phyloP scores from a whole-genome alignment of 2,329 filamentous ascomycete genomes.

The Colletotrichum coccodes region DNA sequence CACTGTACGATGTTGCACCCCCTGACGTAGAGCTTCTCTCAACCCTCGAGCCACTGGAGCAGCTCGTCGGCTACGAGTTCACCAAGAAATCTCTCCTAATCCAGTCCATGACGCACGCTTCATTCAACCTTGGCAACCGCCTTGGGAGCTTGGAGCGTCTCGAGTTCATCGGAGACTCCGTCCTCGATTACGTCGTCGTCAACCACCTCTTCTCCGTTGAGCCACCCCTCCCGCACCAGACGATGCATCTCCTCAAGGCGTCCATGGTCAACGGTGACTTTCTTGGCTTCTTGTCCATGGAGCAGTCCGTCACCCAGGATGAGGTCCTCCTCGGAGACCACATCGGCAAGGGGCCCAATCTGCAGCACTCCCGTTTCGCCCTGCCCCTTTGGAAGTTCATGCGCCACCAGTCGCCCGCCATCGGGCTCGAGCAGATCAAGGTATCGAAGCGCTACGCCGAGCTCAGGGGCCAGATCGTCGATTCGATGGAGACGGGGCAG shows the following conservation, averaged over 20 bases:
- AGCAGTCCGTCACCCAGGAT: conserved; percentile 46
- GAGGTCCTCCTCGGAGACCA: conserved; percentile 35
- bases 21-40: conserved; percentile 47
- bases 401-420: conserved; percentile 62
- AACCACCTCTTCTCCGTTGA: conserved; percentile 62
- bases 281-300: conserved; percentile 80
- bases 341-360: conserved; percentile 31
- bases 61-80: conserved; percentile 78
- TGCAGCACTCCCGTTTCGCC: conserved; percentile 24
- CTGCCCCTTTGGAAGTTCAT: conserved; percentile 76
- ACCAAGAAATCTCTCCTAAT: conserved; percentile 73
- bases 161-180: conserved; percentile 87
- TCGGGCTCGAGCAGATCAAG: conserved; percentile 57
- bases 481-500: conserved; percentile 58
- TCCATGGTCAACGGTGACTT: conserved; percentile 84
- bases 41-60: conserved; percentile 64
- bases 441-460: conserved; percentile 56
- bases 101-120: conserved; percentile 85
- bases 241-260: conserved; percentile 82
- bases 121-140: conserved; percentile 56
- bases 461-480: conserved; percentile 59
- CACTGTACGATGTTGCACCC: conserved; percentile 55
- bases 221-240: conserved; percentile 55
- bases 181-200: conserved; percentile 83
- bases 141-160: conserved; percentile 74